phyloP scores from a whole-genome alignment of 495 filamentous ascomycete species.

The Talaromyces ruber region DNA sequence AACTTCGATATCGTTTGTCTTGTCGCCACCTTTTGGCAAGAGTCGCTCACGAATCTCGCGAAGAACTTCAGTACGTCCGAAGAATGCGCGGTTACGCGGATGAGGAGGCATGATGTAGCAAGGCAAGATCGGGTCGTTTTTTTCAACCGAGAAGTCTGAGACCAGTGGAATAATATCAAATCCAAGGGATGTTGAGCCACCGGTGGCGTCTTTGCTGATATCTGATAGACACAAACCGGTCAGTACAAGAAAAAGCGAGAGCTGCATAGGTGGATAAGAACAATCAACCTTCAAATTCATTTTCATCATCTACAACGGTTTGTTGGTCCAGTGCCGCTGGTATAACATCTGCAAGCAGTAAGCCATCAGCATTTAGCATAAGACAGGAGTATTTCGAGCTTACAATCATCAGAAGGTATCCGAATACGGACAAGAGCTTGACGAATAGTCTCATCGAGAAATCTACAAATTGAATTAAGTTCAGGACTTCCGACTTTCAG shows the following conservation, averaged over 20 bases:
- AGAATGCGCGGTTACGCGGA: slow-evolving; percentile 31
- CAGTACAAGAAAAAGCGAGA: not conserved
- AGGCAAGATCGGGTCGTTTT: not conserved
- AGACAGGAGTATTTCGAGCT: not conserved
- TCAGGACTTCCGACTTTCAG: not conserved
- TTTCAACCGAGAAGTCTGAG: not conserved
- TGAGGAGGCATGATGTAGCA: slow-evolving; percentile 1
- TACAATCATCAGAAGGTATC: not conserved
- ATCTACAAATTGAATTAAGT: not conserved
- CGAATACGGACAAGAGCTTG: not conserved
- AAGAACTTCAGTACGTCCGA: slow-evolving; percentile 91
- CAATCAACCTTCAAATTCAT: not conserved
- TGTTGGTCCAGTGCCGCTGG: not conserved
- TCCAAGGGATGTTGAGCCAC: not conserved
- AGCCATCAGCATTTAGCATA: not conserved
- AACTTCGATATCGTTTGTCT: not conserved
- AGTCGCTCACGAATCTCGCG: slow-evolving; percentile 49
- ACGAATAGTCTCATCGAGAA: not conserved
- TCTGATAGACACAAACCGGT: not conserved
- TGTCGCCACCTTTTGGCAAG: not conserved
- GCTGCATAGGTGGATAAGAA: not conserved
- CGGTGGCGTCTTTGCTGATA: not conserved
- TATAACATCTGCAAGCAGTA: not conserved
- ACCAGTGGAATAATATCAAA: not conserved
- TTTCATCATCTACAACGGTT: not conserved